A percentile compares a stretch with the other conserved stretches of the same genome.
Evolutionary conservation across 805 yeast species (phyloP).

Genomic region (Wickerhamiella nectarea): DNA sequence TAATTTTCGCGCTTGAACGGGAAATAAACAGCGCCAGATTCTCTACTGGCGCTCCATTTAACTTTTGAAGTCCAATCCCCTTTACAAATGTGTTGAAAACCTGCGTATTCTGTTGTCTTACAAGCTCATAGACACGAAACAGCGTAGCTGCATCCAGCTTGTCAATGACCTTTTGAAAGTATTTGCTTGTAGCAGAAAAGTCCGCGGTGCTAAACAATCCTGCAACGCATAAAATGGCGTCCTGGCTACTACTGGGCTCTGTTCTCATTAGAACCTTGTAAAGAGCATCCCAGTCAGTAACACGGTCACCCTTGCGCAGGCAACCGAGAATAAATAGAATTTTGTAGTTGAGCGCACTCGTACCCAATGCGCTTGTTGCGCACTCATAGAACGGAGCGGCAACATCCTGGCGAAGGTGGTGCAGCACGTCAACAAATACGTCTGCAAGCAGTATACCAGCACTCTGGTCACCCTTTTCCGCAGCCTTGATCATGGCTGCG

Average conservation of each 20-base stretch:
- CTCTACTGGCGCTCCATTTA: not conserved
- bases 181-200: constrained; percentile 14
- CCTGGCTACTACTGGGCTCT: not conserved
- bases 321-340: constrained; percentile 24
- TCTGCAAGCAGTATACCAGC: constrained; percentile 12
- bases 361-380: not conserved
- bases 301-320: constrained; percentile 28
- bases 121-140: constrained; percentile 15
- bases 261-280: constrained; percentile 5
- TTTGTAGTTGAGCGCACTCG: constrained; percentile 8
- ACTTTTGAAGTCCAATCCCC: constrained; percentile 6
- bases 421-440: constrained; percentile 23
- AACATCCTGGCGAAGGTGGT: constrained; percentile 24
- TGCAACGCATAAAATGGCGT: constrained; percentile 14
- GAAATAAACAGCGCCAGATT: not conserved
- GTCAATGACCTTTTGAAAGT: constrained; percentile 8
- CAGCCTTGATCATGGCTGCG: constrained; percentile 12
- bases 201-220: constrained; percentile 14
- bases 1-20: not conserved
- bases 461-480: not conserved
- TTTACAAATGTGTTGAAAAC: constrained; percentile 13
- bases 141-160: constrained; percentile 12
- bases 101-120: constrained; percentile 10
- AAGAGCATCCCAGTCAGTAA: constrained; percentile 23
- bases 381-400: constrained; percentile 21